Evolutionary conservation across 768 basidiomycete species (phyloP).

Genomic region (Leucocoprinus birnbaumii): DNA sequence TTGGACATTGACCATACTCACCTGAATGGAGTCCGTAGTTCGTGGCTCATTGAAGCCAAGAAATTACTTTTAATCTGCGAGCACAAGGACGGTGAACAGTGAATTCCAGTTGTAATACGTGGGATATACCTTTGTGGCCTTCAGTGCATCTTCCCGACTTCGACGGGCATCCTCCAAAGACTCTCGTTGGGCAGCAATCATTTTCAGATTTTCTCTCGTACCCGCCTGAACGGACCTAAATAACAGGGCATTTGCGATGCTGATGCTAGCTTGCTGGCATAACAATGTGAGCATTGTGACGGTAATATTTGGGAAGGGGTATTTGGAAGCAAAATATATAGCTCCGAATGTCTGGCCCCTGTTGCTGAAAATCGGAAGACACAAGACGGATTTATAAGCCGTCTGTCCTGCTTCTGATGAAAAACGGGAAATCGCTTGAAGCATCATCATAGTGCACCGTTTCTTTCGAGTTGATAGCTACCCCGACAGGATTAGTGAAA

Average conservation of each 20-base stretch:
- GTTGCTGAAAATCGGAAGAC: conserved; percentile 72
- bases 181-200: conserved; percentile 70
- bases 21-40: conserved; percentile 77
- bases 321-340: conserved; percentile 64
- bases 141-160: conserved; percentile 70
- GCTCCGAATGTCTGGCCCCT: conserved; percentile 74
- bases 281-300: conserved; percentile 62
- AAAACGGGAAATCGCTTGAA: conserved; percentile 61
- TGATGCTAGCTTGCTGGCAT: conserved; percentile 74
- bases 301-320: conserved; percentile 58
- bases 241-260: conserved; percentile 70
- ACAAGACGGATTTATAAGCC: conserved; percentile 57
- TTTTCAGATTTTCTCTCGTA: conserved; percentile 71
- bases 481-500: not conserved
- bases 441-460: conserved; percentile 60
- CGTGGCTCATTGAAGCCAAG: conserved; percentile 75
- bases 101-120: not conserved
- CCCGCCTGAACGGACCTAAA: conserved; percentile 75
- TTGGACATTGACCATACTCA: conserved; percentile 17
- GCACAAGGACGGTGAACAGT: not conserved
- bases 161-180: conserved; percentile 68
- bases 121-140: conserved; percentile 59
- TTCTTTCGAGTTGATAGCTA: conserved; percentile 68
- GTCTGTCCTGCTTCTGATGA: conserved; percentile 66
- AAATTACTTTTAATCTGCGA: conserved; percentile 81